Base-by-base conservation (phyloP, 1,284 basidiomycete species). In the Pisolithus thermaeus region DNA sequence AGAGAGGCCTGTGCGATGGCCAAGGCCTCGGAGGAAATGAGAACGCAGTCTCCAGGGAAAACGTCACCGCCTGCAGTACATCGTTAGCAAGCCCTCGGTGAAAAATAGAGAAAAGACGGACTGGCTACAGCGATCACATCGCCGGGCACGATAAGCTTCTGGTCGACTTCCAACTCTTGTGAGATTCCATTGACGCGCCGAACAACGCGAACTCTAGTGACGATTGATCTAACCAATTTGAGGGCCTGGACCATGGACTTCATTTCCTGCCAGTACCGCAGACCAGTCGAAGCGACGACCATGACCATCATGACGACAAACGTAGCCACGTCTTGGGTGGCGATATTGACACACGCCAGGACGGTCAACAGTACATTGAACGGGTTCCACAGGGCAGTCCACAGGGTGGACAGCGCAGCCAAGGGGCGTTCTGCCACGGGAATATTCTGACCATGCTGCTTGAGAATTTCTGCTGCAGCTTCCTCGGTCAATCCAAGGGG, bases 251-350 rank as follows among this genome's bases (percentile, higher is more conserved):
- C 59, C 62, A 64, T 65, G 23, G 63, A 65, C 50, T 57, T 65
- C 32, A 68, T 35, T 28, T 65, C 63, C 53, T 65, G 63, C 63
- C 63, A 65, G 42, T 67, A 65, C 64, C 63, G 64, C 44, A 65
- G 39, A 16, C 56, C 53, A 0, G 63, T 68, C 8, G 63, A 69
- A 36, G 66, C 64, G n/a, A 65, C 51, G 2, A 65, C 63, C 63
- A 65, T 65, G 25, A 54, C 49, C 36, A 65, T 65, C 63, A 65
- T 69, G 40, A 65, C 63, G 7, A 59, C 55, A 18, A 69, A 65
- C 7, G 63, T 65, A 11, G 63, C 56, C 14, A 68, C 22, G 12
- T 67, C 68, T 45, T 64, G 9, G 11, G 67, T 65, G 22, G 65
- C 64, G 16, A 62, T 53, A 37, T 66, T 65, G 45, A 65, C 45